Evolutionary conservation across 495 filamentous ascomycete genomes (phyloP).

Genomic region (Pseudotulostoma volvatum): DNA sequence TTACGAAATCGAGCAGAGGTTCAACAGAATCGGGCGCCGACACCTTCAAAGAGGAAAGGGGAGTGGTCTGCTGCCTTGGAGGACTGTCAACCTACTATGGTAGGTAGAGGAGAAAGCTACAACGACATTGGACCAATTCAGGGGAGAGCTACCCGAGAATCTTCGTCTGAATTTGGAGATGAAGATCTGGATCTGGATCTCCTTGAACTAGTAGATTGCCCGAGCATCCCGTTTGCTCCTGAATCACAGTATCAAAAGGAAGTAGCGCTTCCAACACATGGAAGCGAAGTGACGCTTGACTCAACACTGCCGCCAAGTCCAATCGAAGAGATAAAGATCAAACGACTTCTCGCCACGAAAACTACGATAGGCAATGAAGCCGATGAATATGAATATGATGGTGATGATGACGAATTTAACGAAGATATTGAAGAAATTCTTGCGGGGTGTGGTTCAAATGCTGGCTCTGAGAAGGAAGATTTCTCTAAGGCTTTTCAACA

Average conservation of each 20-base stretch:
- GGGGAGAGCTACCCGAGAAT: constrained; percentile 12
- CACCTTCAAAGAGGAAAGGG: constrained; percentile 27
- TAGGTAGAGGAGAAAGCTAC: constrained; percentile 1
- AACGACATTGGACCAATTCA: constrained; percentile 4
- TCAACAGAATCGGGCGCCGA: constrained; percentile 23
- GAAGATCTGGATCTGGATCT: constrained; percentile 42
- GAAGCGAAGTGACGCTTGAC: constrained; percentile 1
- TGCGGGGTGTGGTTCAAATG: constrained; percentile 25
- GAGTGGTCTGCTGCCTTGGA: constrained; percentile 2
- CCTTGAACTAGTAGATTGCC: constrained; percentile 31
- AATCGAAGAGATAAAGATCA: constrained; percentile 21
- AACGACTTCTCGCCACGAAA: constrained; percentile 11
- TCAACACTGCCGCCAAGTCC: not conserved
- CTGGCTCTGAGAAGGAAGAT: constrained; percentile 31
- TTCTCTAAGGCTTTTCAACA: not conserved
- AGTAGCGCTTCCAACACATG: too few relatives aligned
- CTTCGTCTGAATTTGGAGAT: constrained; percentile 44
- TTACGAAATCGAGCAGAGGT: constrained; percentile 24
- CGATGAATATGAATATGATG: constrained; percentile 54
- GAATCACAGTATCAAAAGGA: constrained; percentile 4
- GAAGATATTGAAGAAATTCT: constrained; percentile 27
- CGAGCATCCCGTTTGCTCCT: constrained; percentile 17
- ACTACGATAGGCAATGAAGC: constrained; percentile 18
- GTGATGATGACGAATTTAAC: constrained; percentile 50
- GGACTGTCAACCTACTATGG: too few relatives aligned